Base-by-base conservation (phyloP, 805 yeast genomes). In the Sungouiella blattae region DNA sequence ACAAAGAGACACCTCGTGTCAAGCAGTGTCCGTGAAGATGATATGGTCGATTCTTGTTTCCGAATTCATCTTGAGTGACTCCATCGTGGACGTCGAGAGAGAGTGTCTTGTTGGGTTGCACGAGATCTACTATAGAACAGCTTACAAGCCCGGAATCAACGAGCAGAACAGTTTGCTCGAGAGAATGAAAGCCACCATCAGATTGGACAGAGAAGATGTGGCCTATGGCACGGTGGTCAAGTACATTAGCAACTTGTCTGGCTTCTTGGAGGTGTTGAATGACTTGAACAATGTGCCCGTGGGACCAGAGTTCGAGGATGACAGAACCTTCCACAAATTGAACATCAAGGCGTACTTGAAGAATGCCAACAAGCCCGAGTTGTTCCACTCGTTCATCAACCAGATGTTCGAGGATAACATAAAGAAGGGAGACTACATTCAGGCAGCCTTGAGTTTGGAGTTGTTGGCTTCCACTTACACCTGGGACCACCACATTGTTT, bases 291-390 rank as follows among this genome's bases (percentile, higher is more conserved):
- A 75, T 39, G 87, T 87, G 38, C 96, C 96, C 11, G 73, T 71
- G 30, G 88, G 88, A 13, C 80, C 80, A 27, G 95, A 87, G 51
- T 88, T 83, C 58, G 91, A 84, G 49, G 91, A 85, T 55, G 96
- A 87, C 58, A 70, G 95, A 51, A 80, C 88, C 4, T 83, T 84
- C 73, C 84, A 83, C 54, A 77, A 78, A 40, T 69, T 87, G 53
- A 83, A 81, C 49, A 80, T 87, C 50, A 76, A 85, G 43, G 80
- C 87, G 27, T 86, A 77, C 60, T 68, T 87, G 57, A 75, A 82
- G 69, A 78, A 83, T 46, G 87, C 86, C 27, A 78, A 81, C 52
- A 78, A 79, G 48, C 91, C 93, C 0, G 93, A 85, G 56, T 67
- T 83, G 39, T 81, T 87, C 59, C 83, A 83, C 56, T 75, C 84